phyloP scores from a whole-genome alignment of 2,329 filamentous ascomycete genomes.

The Sporothrix schenckii region DNA sequence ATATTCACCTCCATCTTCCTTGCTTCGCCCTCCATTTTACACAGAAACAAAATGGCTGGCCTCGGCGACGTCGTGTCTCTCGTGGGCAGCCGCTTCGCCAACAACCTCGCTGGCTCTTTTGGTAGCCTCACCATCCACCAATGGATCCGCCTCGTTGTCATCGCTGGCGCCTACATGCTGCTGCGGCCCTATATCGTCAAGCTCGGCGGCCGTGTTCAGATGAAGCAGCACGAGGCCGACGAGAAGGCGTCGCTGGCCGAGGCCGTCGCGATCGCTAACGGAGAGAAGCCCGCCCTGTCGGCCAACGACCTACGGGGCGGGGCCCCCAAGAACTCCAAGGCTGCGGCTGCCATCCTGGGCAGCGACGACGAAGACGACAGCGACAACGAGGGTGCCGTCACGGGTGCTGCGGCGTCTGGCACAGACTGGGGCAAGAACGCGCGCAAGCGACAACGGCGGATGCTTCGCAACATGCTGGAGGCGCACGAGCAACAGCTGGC shows the following conservation, averaged over 20 bases:
- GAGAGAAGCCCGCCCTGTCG: constrained; percentile 55
- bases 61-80: constrained; percentile 38
- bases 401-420: constrained; percentile 46
- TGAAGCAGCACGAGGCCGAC: constrained; percentile 65
- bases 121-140: constrained; percentile 55
- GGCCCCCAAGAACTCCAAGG: constrained; percentile 52
- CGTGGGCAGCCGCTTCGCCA: constrained; percentile 45
- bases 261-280: constrained; percentile 45
- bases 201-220: constrained; percentile 64
- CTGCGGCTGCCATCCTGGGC: constrained; percentile 45
- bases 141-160: constrained; percentile 70
- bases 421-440: constrained; percentile 71
- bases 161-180: constrained; percentile 73
- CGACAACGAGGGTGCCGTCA: constrained; percentile 40
- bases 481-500: constrained; percentile 62
- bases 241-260: constrained; percentile 54
- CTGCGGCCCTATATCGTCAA: constrained; percentile 75
- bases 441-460: constrained; percentile 66
- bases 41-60: constrained; percentile 38
- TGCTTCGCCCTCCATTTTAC: background rate
- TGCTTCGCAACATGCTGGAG: constrained; percentile 67
- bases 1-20: background rate
- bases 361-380: constrained; percentile 24
- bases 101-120: constrained; percentile 56
- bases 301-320: constrained; percentile 60